phyloP scores from a whole-genome alignment of 148 eudicot species.

The Rhododendron molle region DNA sequence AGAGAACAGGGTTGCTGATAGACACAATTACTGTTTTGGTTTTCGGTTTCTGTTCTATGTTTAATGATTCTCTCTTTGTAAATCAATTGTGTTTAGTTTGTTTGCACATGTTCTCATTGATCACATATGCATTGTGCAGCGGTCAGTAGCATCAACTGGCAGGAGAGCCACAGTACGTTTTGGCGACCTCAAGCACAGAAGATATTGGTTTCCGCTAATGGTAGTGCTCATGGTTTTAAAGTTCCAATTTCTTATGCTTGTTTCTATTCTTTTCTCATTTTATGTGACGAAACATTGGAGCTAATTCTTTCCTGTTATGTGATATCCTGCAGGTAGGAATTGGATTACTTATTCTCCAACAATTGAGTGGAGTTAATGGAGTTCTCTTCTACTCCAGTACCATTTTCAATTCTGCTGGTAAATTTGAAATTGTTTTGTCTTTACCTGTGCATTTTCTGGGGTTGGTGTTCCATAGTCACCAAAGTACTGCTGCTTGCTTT shows the following conservation, averaged over 20 bases:
- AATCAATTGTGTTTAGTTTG: not conserved
- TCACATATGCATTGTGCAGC: constrained; percentile 35
- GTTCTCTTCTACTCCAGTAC: constrained; percentile 87
- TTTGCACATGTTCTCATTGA: constrained; percentile 28
- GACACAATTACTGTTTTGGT: not conserved
- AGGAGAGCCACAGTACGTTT: constrained; percentile 70
- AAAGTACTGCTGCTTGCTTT: not conserved
- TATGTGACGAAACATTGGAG: not conserved
- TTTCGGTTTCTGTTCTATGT: not conserved
- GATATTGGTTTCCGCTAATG: constrained; percentile 97
- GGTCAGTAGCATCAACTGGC: constrained; percentile 79
- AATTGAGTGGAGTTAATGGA: constrained; percentile 80
- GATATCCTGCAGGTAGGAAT: constrained; percentile 71
- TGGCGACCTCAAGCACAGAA: constrained; percentile 68
- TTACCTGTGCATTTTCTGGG: not conserved
- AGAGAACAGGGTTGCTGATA: not conserved
- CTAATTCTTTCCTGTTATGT: not conserved
- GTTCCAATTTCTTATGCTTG: not conserved
- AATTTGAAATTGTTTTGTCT: not conserved
- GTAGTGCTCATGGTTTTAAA: constrained; percentile 28
- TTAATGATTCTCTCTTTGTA: not conserved
- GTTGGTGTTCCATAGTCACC: not conserved
- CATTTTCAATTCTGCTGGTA: constrained; percentile 84
- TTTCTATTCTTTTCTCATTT: not conserved
- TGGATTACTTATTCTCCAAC: constrained; percentile 84